A percentile compares a stretch with the other conserved stretches of the same genome.
phyloP scores from a whole-genome alignment of 2,329 filamentous ascomycete genomes.

The Alternaria panax region DNA sequence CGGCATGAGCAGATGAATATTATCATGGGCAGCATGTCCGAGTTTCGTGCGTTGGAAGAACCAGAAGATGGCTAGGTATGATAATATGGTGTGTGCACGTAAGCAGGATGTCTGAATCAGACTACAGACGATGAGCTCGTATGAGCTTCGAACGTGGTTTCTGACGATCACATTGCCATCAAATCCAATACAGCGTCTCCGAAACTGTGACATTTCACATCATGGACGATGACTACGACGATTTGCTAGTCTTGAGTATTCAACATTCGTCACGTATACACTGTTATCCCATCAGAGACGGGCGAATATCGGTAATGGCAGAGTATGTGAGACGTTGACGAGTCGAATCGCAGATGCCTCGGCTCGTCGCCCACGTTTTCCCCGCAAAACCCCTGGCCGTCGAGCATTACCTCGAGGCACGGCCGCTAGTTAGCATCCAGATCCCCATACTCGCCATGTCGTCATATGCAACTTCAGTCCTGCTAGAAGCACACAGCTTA shows the following conservation, averaged over 20 bases:
- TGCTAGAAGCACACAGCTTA: constrained; percentile 4
- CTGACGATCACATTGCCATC: not conserved
- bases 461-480: constrained; percentile 3
- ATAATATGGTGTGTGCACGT: not conserved
- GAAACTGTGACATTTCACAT: not conserved
- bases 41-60: not conserved
- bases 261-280: not conserved
- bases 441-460: constrained; percentile 32
- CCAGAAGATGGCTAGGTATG: not conserved
- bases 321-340: constrained; percentile 5
- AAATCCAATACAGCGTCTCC: not conserved
- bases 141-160: not conserved
- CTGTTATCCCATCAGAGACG: not conserved
- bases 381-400: constrained; percentile 28
- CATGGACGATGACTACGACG: not conserved
- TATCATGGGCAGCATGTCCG: not conserved
- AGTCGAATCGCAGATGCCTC: constrained; percentile 28
- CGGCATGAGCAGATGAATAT: not conserved
- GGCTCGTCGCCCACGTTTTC: constrained; percentile 22
- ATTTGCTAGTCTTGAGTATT: not conserved
- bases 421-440: constrained; percentile 36
- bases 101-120: not conserved
- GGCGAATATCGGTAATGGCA: not conserved
- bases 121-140: not conserved
- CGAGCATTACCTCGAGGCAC: constrained; percentile 13